phyloP scores from a whole-genome alignment of 352 stramenopile genomes.

The Phytophthora pseudosyringae region DNA sequence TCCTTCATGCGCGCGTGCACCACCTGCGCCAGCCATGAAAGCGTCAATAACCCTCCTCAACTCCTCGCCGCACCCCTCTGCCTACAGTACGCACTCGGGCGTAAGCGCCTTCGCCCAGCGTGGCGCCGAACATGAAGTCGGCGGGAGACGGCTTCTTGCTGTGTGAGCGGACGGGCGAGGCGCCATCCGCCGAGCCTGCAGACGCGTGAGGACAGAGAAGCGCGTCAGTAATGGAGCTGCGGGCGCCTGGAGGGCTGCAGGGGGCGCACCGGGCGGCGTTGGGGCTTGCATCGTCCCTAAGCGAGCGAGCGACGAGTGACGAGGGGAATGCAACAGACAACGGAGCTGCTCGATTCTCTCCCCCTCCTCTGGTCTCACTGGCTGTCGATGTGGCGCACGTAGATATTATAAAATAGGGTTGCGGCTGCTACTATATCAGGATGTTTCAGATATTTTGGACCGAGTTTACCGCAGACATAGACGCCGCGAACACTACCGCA shows the following conservation, averaged over 20 bases:
- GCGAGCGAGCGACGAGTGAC: conserved; percentile 23
- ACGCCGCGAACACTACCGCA: conserved; percentile 17
- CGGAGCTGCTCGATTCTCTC: conserved; percentile 41
- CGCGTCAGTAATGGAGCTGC: not conserved
- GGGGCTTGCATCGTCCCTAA: conserved; percentile 42
- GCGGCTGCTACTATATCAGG: conserved; percentile 12
- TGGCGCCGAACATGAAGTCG: conserved; percentile 91
- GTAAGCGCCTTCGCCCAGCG: conserved; percentile 89
- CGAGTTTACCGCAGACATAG: conserved; percentile 24
- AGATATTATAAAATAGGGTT: conserved; percentile 9
- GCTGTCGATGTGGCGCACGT: conserved; percentile 37
- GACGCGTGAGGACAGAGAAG: not conserved
- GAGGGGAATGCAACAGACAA: conserved; percentile 27
- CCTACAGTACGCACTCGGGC: conserved; percentile 57
- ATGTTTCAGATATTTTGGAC: conserved; percentile 8
- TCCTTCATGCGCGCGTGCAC: conserved; percentile 92
- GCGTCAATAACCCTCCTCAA: not conserved
- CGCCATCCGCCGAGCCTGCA: conserved; percentile 44
- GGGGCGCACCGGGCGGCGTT: conserved; percentile 41
- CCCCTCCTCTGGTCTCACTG: conserved; percentile 26
- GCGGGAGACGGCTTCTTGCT: conserved; percentile 82
- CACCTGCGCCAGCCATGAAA: conserved; percentile 39
- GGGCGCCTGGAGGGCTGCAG: not conserved
- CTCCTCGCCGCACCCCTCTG: not conserved
- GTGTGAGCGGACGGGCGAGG: conserved; percentile 42